Evolutionary conservation across 1,139 yeast genomes (phyloP), one percentile per base, ranked within the genome.

Genomic region (Sugiyamaella japonica): DNA sequence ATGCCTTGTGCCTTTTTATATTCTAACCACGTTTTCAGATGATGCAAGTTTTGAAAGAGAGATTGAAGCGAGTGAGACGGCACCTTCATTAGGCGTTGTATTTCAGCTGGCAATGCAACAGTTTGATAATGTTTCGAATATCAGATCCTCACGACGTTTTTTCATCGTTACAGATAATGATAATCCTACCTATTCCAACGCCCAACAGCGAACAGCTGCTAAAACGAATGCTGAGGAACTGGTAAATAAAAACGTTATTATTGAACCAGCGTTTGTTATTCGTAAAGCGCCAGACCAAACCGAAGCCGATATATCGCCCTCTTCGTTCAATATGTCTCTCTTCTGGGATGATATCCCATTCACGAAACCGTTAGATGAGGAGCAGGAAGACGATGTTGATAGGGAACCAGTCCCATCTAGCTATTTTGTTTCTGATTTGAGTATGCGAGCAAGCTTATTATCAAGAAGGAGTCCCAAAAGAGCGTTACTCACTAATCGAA

Each of bases 231-330:
- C 87, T 28, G 77, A 79, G 48, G 95, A 89, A 68, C 53, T 66
- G 50, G 64, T 53, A 29, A 59, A 61, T 13, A 45, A 50, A 47
- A 57, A 53, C 38, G 82, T 86, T 31, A 73, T 72, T 13, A 77
- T 90, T 15, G 73, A 76, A 20, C 95, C 97, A 0, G 77, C 88
- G 52, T 84, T 91, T 63, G 68, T 89, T 40, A 74, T 77, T 3
- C 63, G 66, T 15, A n/a, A 31, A 25, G 25, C n/a, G 5, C 13
- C 10, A 20, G 28, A 45, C 12, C 12, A 25, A 6, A 31, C 20
- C 1, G 25, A 36, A 9, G 34, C 9, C 9, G 41, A 38, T 6
- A 38, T 38, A 16, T 58, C 56, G 6, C 59, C 67, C 3, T 60
- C 61, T 17, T 65, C 72, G 2, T 86, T 87, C 64, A 78, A 85